Base-by-base conservation (phyloP, 306 rosid genomes). In the Prunus campanulata region DNA sequence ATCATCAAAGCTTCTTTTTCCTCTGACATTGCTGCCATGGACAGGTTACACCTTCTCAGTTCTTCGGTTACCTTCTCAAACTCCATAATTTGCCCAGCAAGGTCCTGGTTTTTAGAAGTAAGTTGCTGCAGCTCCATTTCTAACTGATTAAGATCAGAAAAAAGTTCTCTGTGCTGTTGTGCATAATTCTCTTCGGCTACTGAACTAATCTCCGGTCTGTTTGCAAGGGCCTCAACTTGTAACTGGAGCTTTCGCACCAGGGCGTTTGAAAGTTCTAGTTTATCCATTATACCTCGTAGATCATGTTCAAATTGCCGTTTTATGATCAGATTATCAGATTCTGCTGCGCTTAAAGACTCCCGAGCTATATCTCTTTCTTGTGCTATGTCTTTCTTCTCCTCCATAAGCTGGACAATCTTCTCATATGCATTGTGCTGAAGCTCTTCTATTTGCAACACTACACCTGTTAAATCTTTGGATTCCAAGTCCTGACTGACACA, bases 91-190 rank as follows among this genome's bases (percentile, higher is more conserved):
- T 92, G 93, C 65, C 86, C 80, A 68, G 82, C 84, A 77, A 96
- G 89, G 51, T 83, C 97, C 75, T 83, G 82, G 77, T 88, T 86
- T 83, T 80, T 80, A 71, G 91, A 89, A 79, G 83, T 66, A 80
- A 95, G 90, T 78, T 88, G 85, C 79, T 84, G 93, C 77, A 95
- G 86, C 81, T 90, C 96, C 71, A 82, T 78, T 80, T 90, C 93
- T 78, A 89, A 82, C 74, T 56, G 88, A 80, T 90, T 86, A 60
- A 90, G 83, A 79, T 77, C 87, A 50, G 88, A 77, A 72, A 87
- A 68, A 80, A 95, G 74, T 72, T 84, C 93, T 74, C 22, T 80
- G 74, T 92, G 89, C 76, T 83, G 87, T 81, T 80, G 89, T 63
- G 83, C 77, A 79, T 80, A 86, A 65, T 80, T 72, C 80, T 84